Evolutionary conservation across 2,329 filamentous ascomycete genomes (phyloP).

Genomic region (Aspergillus neoniger): DNA sequence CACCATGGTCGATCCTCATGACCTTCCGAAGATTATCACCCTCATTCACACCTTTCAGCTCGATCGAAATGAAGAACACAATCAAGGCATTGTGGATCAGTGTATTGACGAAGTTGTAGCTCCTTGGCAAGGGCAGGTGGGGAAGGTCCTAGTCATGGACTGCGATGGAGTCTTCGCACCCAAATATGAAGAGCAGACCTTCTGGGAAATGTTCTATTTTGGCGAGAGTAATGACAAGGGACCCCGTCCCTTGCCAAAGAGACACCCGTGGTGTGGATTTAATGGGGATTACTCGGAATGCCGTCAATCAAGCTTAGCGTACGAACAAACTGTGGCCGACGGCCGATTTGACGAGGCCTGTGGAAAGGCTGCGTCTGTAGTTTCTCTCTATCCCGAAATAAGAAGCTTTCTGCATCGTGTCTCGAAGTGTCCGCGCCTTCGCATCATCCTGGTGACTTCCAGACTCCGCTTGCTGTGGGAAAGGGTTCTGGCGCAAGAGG

Average conservation of each 20-base stretch:
- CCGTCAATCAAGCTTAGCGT: constrained; percentile 55
- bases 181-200: no score
- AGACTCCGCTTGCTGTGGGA: constrained; percentile 59
- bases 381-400: constrained; percentile 54
- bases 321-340: constrained; percentile 49
- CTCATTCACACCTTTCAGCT: constrained; percentile 36
- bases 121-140: no score
- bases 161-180: no score
- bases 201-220: no score
- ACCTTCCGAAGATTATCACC: not conserved
- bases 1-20: constrained; percentile 13
- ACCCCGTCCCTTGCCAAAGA: not conserved
- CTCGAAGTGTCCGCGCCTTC: constrained; percentile 39
- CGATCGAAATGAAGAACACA: constrained; percentile 42
- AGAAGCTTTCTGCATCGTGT: constrained; percentile 44
- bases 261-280: constrained; percentile 25
- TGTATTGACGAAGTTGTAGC: no score
- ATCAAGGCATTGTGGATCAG: constrained; percentile 27
- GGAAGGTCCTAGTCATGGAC: no score
- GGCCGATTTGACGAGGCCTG: constrained; percentile 51
- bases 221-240: no score
- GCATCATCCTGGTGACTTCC: constrained; percentile 57
- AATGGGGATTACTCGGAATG: constrained; percentile 55
- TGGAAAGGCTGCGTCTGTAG: constrained; percentile 42
- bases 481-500: constrained; percentile 50